Evolutionary conservation across 2,329 filamentous ascomycete genomes (phyloP).

Genomic region (Phialophora tarda): DNA sequence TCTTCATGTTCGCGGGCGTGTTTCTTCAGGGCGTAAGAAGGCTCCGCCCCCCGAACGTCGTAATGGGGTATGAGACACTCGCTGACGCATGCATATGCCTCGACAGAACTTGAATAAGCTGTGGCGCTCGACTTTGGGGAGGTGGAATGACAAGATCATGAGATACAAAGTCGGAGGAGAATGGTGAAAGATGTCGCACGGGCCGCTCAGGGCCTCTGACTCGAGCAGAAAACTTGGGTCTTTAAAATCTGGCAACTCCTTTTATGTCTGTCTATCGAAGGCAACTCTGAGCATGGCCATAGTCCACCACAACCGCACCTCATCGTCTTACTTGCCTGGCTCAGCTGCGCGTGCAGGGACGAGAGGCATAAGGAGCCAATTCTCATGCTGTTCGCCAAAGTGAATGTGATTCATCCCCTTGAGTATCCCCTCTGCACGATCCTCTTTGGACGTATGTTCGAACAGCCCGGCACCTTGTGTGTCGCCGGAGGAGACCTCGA

Average conservation of each 20-base stretch:
- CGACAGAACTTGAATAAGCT: conserved; percentile 47
- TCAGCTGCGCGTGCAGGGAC: conserved; percentile 46
- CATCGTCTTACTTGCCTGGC: not conserved
- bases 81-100: conserved; percentile 10
- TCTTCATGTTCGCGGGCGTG: conserved; percentile 58
- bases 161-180: conserved; percentile 62
- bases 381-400: conserved; percentile 53
- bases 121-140: conserved; percentile 60
- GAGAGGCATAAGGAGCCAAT: conserved; percentile 57
- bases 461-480: conserved; percentile 52
- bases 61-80: too few relatives aligned
- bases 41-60: too few relatives aligned
- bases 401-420: conserved; percentile 57
- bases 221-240: not conserved
- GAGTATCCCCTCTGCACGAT: conserved; percentile 47
- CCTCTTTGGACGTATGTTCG: conserved; percentile 27
- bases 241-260: not conserved
- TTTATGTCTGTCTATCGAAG: not conserved
- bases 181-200: conserved; percentile 37
- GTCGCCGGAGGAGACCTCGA: conserved; percentile 51
- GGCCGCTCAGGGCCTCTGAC: not conserved
- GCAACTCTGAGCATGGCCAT: not conserved
- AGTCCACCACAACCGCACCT: too few relatives aligned
- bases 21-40: conserved; percentile 50
- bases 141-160: conserved; percentile 56